Evolutionary conservation across 2,329 filamentous ascomycete species (phyloP).

Genomic region (Plenodomus tracheiphilus): DNA sequence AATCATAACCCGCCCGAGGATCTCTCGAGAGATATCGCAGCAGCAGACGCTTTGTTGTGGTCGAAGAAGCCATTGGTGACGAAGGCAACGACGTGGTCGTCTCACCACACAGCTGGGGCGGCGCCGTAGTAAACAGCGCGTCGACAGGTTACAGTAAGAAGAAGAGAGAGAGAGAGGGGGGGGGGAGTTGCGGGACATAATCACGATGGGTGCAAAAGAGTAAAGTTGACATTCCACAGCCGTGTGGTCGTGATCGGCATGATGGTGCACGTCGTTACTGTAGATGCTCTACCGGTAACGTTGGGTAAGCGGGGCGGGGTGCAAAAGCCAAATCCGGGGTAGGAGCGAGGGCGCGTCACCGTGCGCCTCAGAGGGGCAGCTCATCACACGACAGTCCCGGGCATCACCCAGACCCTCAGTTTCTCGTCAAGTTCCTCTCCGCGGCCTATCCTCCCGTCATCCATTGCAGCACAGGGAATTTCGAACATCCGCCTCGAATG

Average conservation of each 20-base stretch:
- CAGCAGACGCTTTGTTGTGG: slow-evolving; percentile 35
- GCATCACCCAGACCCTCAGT: background rate
- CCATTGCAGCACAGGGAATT: background rate
- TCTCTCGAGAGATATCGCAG: slow-evolving; percentile 39
- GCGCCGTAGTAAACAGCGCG: slow-evolving; percentile 45
- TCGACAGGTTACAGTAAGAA: slow-evolving; percentile 40
- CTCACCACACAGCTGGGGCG: slow-evolving; percentile 51
- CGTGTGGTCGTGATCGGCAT: too few species aligned
- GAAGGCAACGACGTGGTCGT: slow-evolving; percentile 49
- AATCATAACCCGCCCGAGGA: slow-evolving; percentile 29
- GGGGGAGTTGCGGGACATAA: slow-evolving; percentile 44
- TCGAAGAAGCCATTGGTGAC: slow-evolving; percentile 43
- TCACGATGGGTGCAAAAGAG: slow-evolving; percentile 35
- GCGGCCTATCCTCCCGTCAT: background rate
- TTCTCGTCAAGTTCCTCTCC: background rate
- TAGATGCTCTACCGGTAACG: background rate
- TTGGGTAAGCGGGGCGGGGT: background rate
- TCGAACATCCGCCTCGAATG: background rate
- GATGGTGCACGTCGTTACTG: background rate
- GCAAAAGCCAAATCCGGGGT: background rate
- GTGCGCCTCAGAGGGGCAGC: background rate
- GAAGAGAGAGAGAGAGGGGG: slow-evolving; percentile 38
- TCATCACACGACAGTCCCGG: background rate
- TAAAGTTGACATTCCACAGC: too few species aligned
- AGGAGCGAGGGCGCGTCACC: background rate